phyloP scores from a whole-genome alignment of 2,329 filamentous ascomycete species.

The Aspergillus awamori region DNA sequence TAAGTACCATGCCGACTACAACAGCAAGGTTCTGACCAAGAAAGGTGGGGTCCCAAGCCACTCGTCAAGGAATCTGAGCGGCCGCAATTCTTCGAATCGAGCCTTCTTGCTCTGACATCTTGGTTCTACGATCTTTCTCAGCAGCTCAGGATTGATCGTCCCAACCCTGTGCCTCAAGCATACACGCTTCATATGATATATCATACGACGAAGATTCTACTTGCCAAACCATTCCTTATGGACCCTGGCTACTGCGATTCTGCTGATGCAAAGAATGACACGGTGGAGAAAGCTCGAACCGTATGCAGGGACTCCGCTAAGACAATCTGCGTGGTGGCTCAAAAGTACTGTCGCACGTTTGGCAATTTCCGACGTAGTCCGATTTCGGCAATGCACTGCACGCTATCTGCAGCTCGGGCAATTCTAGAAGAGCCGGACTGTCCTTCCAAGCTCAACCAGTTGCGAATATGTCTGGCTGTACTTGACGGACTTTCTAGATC shows the following conservation, averaged over 20 bases:
- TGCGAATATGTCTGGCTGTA: slow-evolving; percentile 7
- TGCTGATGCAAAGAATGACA: neutral
- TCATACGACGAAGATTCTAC: slow-evolving; percentile 37
- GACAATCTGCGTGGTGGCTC: slow-evolving; percentile 28
- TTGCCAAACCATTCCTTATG: slow-evolving; percentile 33
- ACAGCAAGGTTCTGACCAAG: too few relatives aligned
- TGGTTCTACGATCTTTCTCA: slow-evolving; percentile 41
- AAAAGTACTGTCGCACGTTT: slow-evolving; percentile 36
- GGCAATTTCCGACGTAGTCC: slow-evolving; percentile 39
- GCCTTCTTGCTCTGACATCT: slow-evolving; percentile 36
- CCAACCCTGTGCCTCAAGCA: slow-evolving; percentile 30
- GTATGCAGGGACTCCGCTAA: slow-evolving; percentile 29
- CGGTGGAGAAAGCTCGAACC: neutral
- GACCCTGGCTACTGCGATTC: neutral
- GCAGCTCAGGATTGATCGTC: slow-evolving; percentile 33
- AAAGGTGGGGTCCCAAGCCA: neutral
- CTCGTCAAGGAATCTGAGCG: neutral
- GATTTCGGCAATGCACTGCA: slow-evolving; percentile 39
- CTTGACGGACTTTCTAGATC: slow-evolving; percentile 9
- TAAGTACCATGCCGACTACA: neutral
- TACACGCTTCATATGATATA: slow-evolving; percentile 42
- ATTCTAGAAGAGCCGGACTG: neutral
- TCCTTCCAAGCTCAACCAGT: neutral
- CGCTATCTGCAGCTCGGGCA: slow-evolving; percentile 34
- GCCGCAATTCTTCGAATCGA: slow-evolving; percentile 31